phyloP scores from a whole-genome alignment of 1,284 basidiomycete species.

The Malassezia obtusa region DNA sequence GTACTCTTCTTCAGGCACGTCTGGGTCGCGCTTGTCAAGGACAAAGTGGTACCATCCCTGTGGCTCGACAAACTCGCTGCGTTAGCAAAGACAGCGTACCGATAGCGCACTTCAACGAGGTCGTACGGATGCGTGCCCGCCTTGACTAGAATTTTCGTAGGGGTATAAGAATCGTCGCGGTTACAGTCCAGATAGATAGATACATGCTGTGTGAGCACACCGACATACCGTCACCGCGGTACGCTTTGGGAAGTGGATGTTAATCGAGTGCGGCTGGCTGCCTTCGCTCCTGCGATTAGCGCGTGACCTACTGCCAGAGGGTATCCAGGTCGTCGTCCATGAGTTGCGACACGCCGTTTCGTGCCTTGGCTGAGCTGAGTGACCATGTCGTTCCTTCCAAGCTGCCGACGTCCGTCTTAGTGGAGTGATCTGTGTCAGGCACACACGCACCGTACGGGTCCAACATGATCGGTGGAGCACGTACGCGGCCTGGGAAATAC shows the following conservation, averaged over 20 bases:
- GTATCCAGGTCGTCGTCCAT: slow-evolving; percentile 78
- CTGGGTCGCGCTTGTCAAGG: slow-evolving; percentile 53
- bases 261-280: slow-evolving; percentile 90
- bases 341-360: slow-evolving; percentile 85
- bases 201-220: slow-evolving; percentile 60
- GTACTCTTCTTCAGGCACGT: slow-evolving; percentile 50
- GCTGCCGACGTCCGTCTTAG: slow-evolving; percentile 38
- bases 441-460: slow-evolving; percentile 11
- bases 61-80: slow-evolving; percentile 74
- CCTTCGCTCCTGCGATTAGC: slow-evolving; percentile 70
- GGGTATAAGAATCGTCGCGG: slow-evolving; percentile 93
- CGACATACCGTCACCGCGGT: slow-evolving; percentile 69
- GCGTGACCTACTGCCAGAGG: slow-evolving; percentile 85
- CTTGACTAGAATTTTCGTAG: slow-evolving; percentile 74
- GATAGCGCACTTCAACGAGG: slow-evolving; percentile 62
- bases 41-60: slow-evolving; percentile 91
- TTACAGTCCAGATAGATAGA: slow-evolving; percentile 76
- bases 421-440: slow-evolving; percentile 23
- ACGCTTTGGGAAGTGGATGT: slow-evolving; percentile 81
- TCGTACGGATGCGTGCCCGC: slow-evolving; percentile 86
- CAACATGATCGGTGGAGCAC: slow-evolving; percentile 2
- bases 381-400: slow-evolving; percentile 67
- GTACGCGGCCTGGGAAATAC: neutral
- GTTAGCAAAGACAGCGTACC: slow-evolving; percentile 43
- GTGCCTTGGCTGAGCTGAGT: slow-evolving; percentile 94